Conservation (phyloP, 2,329 filamentous ascomycete genomes). For the Phialophora tarda region DNA sequence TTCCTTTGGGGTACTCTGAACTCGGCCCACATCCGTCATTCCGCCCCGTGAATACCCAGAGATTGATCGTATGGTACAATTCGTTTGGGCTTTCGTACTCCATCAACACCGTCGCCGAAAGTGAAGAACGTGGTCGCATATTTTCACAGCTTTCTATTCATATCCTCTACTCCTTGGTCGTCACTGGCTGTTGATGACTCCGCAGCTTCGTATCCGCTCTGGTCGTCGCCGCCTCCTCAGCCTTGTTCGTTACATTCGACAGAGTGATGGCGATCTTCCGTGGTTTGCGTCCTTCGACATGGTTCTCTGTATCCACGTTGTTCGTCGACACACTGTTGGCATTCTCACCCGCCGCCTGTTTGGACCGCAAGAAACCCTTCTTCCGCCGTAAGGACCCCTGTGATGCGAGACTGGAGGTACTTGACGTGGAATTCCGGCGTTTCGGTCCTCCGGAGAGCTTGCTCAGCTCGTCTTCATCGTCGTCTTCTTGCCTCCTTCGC, state of each 20-base stretch:
- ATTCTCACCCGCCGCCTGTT: conserved; percentile 31
- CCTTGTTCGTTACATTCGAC: conserved; percentile 31
- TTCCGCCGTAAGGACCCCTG: conserved; percentile 35
- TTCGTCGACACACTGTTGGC: conserved; percentile 7
- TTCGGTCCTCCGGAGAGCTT: conserved; percentile 69
- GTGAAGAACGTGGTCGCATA: conserved; percentile 21
- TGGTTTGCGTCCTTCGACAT: conserved; percentile 33
- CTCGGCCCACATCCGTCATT: conserved; percentile 1
- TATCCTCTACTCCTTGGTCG: conserved; percentile 26
- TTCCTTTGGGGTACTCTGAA: neutral
- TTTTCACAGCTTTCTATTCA: conserved; percentile 8
- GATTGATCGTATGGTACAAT: conserved; percentile 29
- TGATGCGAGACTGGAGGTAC: conserved; percentile 40
- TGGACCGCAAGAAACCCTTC: conserved; percentile 38
- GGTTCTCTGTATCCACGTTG: conserved; percentile 32
- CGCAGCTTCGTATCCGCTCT: conserved; percentile 16
- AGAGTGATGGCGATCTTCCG: conserved; percentile 39
- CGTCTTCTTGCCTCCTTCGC: conserved; percentile 75
- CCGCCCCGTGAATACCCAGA: conserved; percentile 5
- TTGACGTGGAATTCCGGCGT: conserved; percentile 51
- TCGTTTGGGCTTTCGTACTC: conserved; percentile 21
- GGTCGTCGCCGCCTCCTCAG: conserved; percentile 26
- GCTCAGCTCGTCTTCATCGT: conserved; percentile 89
- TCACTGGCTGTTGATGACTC: conserved; percentile 20
- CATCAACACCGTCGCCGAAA: conserved; percentile 32